Conservation (phyloP, 305 asterid genomes). For the Withania somnifera region DNA sequence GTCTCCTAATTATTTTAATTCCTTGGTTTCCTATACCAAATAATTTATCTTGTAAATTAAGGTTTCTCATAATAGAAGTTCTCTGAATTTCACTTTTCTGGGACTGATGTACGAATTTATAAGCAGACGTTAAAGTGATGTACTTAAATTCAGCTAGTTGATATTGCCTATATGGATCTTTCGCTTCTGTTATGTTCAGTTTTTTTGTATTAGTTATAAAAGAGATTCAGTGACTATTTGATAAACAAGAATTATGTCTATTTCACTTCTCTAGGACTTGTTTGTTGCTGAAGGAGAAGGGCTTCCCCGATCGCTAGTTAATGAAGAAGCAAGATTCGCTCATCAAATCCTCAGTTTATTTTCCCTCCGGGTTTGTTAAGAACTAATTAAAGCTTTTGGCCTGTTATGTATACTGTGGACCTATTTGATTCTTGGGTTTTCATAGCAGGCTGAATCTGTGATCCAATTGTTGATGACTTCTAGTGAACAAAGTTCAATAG, state of each 20-base stretch:
- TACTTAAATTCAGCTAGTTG: background rate
- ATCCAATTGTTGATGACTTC: constrained; percentile 76
- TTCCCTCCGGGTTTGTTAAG: constrained; percentile 55
- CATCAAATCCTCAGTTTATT: constrained; percentile 62
- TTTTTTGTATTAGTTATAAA: background rate
- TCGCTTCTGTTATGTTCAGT: background rate
- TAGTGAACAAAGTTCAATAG: constrained; percentile 54
- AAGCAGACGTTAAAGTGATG: background rate
- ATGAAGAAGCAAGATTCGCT: constrained; percentile 65
- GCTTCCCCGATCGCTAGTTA: constrained; percentile 82
- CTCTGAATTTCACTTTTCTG: background rate
- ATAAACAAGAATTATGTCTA: constrained; percentile 9
- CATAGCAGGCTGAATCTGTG: constrained; percentile 63
- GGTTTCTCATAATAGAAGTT: background rate
- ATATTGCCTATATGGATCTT: background rate
- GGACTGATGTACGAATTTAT: background rate
- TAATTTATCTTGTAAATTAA: background rate
- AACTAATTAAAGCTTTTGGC: background rate
- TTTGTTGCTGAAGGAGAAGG: constrained; percentile 98
- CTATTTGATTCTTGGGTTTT: constrained; percentile 7
- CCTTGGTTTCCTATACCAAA: background rate
- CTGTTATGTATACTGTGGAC: background rate
- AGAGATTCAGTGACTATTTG: background rate
- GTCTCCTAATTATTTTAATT: background rate
- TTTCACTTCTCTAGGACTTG: constrained; percentile 53